A percentile compares a stretch with the other conserved stretches of the same genome.
phyloP scores from a whole-genome alignment of 306 rosid species.

The Prinsepia uniflora region DNA sequence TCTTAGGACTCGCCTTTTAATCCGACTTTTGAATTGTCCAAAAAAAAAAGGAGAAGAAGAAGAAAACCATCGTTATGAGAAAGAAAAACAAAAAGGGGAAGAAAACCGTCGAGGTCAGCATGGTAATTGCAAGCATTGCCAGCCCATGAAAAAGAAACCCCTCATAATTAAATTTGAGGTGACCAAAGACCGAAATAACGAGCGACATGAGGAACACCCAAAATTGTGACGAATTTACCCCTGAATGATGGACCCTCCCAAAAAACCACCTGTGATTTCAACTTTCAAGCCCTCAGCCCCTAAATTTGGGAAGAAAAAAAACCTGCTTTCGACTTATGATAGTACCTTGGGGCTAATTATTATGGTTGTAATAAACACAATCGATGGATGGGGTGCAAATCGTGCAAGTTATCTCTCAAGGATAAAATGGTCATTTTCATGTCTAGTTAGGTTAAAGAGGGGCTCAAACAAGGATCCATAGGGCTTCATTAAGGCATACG shows the following conservation, averaged over 20 bases:
- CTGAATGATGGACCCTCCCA: constrained; percentile 30
- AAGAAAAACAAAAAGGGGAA: background rate
- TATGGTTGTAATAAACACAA: constrained; percentile 45
- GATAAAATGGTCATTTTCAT: constrained; percentile 15
- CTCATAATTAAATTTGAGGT: constrained; percentile 32
- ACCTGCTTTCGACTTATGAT: constrained; percentile 33
- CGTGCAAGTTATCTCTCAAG: constrained; percentile 14
- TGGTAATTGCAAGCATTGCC: constrained; percentile 24
- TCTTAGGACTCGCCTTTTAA: too few species aligned
- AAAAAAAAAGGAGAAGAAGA: too few species aligned
- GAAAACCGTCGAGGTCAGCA: constrained; percentile 26
- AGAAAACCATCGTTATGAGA: too few species aligned
- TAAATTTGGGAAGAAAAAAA: constrained; percentile 31
- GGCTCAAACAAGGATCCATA: background rate
- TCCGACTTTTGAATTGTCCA: too few species aligned
- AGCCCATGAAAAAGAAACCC: constrained; percentile 20
- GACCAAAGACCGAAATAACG: constrained; percentile 19
- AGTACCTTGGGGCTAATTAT: constrained; percentile 31
- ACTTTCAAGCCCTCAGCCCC: constrained; percentile 33
- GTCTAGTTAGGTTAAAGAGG: background rate
- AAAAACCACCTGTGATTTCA: constrained; percentile 40
- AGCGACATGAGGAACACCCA: constrained; percentile 30
- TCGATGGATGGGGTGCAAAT: constrained; percentile 26
- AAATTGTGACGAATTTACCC: constrained; percentile 34
- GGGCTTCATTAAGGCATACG: background rate